Evolutionary conservation across 805 yeast species (phyloP).

Genomic region (Vanderwaltozyma tropicalis): DNA sequence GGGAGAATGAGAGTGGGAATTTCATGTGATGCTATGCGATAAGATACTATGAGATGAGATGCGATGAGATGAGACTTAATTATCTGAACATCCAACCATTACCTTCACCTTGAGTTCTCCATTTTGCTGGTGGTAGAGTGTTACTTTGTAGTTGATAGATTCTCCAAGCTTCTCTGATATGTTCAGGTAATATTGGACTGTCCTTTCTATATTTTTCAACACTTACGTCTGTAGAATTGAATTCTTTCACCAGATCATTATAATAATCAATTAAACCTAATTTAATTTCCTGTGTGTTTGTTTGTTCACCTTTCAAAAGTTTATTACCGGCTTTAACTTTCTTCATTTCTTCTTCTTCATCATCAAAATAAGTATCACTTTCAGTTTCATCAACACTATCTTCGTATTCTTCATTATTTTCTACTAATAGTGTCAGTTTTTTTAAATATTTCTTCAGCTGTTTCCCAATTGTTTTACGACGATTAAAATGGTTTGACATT

Average conservation of each 20-base stretch:
- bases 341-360: slow-evolving; percentile 19
- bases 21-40: no score
- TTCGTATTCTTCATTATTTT: slow-evolving; percentile 5
- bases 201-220: slow-evolving; percentile 29
- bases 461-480: slow-evolving; percentile 32
- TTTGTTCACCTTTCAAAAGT: slow-evolving; percentile 15
- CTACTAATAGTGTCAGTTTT: slow-evolving; percentile 24
- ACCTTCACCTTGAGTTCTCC: slow-evolving; percentile 64
- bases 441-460: slow-evolving; percentile 30
- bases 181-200: slow-evolving; percentile 70
- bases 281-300: slow-evolving; percentile 19
- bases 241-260: slow-evolving; percentile 21
- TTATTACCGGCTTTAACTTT: slow-evolving; percentile 14
- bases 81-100: slow-evolving; percentile 52
- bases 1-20: no score
- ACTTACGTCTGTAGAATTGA: slow-evolving; percentile 24
- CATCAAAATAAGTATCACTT: slow-evolving; percentile 23
- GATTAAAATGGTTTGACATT: slow-evolving; percentile 30
- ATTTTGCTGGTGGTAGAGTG: slow-evolving; percentile 48
- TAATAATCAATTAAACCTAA: slow-evolving; percentile 24
- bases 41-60: background rate
- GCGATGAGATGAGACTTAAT: background rate
- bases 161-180: slow-evolving; percentile 83
- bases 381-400: slow-evolving; percentile 24
- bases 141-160: slow-evolving; percentile 58